These are phyloP conservation scores for Abrus precatorius DNA, from an alignment of 306 rosid species.

Conservation along the genomic window DNA sequence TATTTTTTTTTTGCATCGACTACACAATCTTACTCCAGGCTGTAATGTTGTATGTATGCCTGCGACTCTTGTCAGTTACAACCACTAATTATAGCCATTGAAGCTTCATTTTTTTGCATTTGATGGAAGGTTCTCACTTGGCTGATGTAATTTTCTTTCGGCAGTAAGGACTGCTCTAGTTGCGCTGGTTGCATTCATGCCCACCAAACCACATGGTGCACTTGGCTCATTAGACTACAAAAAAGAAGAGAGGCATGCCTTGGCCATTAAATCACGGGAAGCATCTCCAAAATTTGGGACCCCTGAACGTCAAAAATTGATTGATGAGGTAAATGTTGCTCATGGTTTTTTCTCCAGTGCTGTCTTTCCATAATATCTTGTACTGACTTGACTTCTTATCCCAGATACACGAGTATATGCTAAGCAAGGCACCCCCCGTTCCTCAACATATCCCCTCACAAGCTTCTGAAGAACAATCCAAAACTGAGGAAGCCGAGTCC, in stretches of 20 bases:
- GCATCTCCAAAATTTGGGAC: slow-evolving; percentile 82
- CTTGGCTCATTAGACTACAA: slow-evolving; percentile 93
- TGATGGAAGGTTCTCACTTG: slow-evolving; percentile 34
- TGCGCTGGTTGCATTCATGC: slow-evolving; percentile 98
- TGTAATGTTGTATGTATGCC: neutral
- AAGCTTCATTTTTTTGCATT: slow-evolving; percentile 20
- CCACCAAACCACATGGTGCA: slow-evolving; percentile 94
- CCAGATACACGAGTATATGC: slow-evolving; percentile 89
- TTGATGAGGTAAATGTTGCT: slow-evolving; percentile 62
- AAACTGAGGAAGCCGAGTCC: slow-evolving; percentile 54
- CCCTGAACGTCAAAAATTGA: slow-evolving; percentile 85
- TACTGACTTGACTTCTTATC: slow-evolving; percentile 27
- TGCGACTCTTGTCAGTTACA: slow-evolving; percentile 13
- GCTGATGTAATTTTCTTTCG: slow-evolving; percentile 46
- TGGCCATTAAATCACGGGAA: slow-evolving; percentile 89
- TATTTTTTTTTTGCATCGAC: neutral
- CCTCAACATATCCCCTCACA: slow-evolving; percentile 64
- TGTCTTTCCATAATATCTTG: slow-evolving; percentile 1
- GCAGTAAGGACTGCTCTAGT: slow-evolving; percentile 96
- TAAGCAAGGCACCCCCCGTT: slow-evolving; percentile 78
- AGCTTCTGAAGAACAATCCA: slow-evolving; percentile 60
- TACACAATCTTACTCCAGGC: neutral
- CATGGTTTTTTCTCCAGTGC: slow-evolving; percentile 4
- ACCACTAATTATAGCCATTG: neutral
- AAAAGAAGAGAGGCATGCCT: slow-evolving; percentile 82